Conservation (phyloP, 169 alveolate species). For the Plasmodium blacklocki region DNA sequence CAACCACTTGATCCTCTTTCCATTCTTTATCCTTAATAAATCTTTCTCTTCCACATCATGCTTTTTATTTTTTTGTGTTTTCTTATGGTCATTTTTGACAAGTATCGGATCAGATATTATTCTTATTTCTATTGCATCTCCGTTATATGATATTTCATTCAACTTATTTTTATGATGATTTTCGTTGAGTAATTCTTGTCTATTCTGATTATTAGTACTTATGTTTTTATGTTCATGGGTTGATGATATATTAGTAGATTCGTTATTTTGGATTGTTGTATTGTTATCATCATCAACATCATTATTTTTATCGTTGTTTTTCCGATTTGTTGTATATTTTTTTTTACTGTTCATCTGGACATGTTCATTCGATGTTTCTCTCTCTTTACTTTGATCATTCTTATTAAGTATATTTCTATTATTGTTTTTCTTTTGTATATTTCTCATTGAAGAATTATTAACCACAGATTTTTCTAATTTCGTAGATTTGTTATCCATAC, state of each 20-base stretch:
- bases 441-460: no score
- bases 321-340: not conserved
- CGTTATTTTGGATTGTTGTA: not conserved
- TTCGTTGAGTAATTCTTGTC: not conserved
- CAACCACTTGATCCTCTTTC: no score
- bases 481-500: not conserved
- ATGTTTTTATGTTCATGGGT: not conserved
- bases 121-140: conserved; percentile 50
- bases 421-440: no score
- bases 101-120: conserved; percentile 13
- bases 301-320: conserved; percentile 12
- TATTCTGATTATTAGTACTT: not conserved
- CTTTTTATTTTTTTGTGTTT: not conserved
- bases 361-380: no score
- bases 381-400: not conserved
- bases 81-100: no score
- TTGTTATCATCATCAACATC: not conserved
- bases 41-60: not conserved
- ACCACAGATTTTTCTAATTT: not conserved
- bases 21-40: no score
- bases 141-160: not conserved
- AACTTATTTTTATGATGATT: not conserved
- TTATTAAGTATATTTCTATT: not conserved
- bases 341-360: not conserved
- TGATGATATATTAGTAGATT: not conserved